A percentile compares a stretch with the other conserved stretches of the same genome.
Conservation (phyloP, 352 stramenopile genomes). For the Globisporangium abappressorium region DNA sequence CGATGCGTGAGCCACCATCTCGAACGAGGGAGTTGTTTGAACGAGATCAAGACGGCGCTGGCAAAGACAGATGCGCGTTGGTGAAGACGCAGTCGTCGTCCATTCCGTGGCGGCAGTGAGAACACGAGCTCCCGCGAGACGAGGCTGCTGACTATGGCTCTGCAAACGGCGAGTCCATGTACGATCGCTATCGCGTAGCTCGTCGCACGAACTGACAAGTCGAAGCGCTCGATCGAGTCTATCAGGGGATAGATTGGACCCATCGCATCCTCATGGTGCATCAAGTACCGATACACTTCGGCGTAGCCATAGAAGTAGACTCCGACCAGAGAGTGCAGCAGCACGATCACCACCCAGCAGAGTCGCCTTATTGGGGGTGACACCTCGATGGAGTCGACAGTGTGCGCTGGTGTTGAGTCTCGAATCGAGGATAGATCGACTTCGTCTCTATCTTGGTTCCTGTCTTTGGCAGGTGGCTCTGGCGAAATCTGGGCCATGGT, state of each 20-base stretch:
- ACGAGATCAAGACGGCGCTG: not conserved
- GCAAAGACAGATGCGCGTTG: not conserved
- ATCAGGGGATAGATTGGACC: not conserved
- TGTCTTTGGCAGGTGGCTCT: no score
- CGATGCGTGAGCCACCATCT: slow-evolving; percentile 11
- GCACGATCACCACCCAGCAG: slow-evolving; percentile 10
- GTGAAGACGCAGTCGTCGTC: not conserved
- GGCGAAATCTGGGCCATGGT: no score
- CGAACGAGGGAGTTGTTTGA: not conserved
- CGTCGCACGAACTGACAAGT: not conserved
- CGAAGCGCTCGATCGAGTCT: not conserved
- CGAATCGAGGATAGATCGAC: no score
- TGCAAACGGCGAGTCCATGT: slow-evolving; percentile 8
- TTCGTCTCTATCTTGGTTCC: no score
- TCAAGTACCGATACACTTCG: slow-evolving; percentile 1
- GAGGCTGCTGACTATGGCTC: slow-evolving; percentile 9
- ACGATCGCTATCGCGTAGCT: slow-evolving; percentile 11
- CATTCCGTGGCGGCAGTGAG: not conserved
- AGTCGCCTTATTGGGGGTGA: not conserved
- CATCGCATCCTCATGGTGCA: not conserved
- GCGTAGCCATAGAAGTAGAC: slow-evolving; percentile 16
- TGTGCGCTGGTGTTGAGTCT: no score
- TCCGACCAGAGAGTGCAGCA: not conserved
- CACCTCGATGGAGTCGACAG: not conserved
- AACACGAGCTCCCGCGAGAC: slow-evolving; percentile 17